These are phyloP conservation scores for Neopestalotiopsis sp. DNA, from an alignment of 2,329 filamentous ascomycete genomes.

Conservation along the genomic window DNA sequence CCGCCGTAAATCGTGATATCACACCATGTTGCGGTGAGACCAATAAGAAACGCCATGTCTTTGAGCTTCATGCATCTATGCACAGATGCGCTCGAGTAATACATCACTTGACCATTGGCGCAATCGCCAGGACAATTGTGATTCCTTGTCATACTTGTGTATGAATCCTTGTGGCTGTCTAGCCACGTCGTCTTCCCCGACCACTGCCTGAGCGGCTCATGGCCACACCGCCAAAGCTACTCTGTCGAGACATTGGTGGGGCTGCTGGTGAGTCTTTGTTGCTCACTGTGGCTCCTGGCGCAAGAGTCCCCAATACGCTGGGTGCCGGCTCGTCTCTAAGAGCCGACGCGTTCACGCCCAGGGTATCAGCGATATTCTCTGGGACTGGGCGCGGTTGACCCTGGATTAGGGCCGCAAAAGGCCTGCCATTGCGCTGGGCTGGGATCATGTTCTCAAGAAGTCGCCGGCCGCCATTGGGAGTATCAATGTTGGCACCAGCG, in stretches of 20 bases:
- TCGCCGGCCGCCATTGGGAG: conserved; percentile 56
- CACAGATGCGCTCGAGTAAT: too few relatives aligned
- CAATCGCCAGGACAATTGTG: too few relatives aligned
- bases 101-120: too few relatives aligned
- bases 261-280: conserved; percentile 35
- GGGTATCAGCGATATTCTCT: conserved; percentile 53
- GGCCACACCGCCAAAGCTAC: conserved; percentile 57
- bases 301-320: conserved; percentile 30
- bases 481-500: conserved; percentile 60
- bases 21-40: neutral
- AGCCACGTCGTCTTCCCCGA: conserved; percentile 27
- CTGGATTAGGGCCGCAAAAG: conserved; percentile 53
- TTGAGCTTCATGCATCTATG: too few relatives aligned
- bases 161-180: neutral
- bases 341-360: conserved; percentile 53
- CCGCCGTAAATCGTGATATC: neutral
- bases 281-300: conserved; percentile 24
- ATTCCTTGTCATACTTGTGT: too few relatives aligned
- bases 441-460: conserved; percentile 60
- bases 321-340: conserved; percentile 46
- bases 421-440: conserved; percentile 49
- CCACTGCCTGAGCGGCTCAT: conserved; percentile 62
- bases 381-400: conserved; percentile 47
- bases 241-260: conserved; percentile 60
- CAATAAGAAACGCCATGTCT: neutral